A percentile compares a stretch with the other conserved stretches of the same genome.
These are phyloP conservation scores for Cladosporium sp. DNA, from an alignment of 2,329 filamentous ascomycete genomes.

Conservation along the genomic window DNA sequence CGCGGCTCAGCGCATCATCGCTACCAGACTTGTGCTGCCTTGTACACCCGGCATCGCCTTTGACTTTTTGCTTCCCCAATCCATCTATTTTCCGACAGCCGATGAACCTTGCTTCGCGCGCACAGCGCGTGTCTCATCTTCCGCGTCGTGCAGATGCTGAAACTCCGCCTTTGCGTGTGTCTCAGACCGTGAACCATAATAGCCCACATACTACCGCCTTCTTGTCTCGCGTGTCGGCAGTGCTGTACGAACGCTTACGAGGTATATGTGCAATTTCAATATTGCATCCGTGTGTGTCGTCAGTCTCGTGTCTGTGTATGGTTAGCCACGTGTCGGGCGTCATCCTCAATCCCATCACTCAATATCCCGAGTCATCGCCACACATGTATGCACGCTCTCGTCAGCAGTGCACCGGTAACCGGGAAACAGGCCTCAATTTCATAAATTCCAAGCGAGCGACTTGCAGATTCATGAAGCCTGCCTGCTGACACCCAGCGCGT, in stretches of 20 bases:
- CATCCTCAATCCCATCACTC: neutral
- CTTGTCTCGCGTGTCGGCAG: neutral
- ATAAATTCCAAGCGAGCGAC: neutral
- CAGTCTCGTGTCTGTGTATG: neutral
- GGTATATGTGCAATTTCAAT: neutral
- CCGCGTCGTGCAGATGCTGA: conserved; percentile 10
- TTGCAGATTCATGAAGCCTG: conserved; percentile 10
- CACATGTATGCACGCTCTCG: neutral
- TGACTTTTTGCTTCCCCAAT: neutral
- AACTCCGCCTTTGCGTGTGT: conserved; percentile 8
- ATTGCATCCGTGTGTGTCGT: conserved; percentile 3
- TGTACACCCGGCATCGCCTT: neutral
- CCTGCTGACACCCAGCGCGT: neutral
- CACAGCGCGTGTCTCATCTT: neutral
- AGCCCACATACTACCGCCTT: neutral
- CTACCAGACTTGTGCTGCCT: neutral
- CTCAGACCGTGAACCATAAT: conserved; percentile 7
- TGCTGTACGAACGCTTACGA: neutral
- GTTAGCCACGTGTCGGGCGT: neutral
- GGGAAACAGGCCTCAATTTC: neutral
- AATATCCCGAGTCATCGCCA: neutral
- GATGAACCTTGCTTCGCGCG: conserved; percentile 1
- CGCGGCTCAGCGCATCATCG: neutral
- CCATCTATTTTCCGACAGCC: conserved; percentile 6
- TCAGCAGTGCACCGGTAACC: conserved; percentile 1